These are phyloP conservation scores for Thamnidium elegans DNA, from an alignment of 192 early-diverging fungal genomes.

Conservation along the genomic window DNA sequence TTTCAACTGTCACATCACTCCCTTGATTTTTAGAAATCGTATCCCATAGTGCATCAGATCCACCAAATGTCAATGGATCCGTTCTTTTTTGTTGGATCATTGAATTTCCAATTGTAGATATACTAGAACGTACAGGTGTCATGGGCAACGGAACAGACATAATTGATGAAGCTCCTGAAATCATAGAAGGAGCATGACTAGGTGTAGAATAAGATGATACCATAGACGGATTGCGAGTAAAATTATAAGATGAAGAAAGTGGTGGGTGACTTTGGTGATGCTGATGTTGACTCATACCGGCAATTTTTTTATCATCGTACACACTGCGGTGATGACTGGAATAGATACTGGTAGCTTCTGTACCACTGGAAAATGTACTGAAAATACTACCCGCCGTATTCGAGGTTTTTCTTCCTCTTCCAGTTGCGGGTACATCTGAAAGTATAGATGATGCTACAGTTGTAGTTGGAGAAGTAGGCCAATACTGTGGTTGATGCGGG, in stretches of 20 bases:
- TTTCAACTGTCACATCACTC: constrained; percentile 28
- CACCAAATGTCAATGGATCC: constrained; percentile 31
- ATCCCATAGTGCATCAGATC: constrained; percentile 38
- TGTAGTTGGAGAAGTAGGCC: neutral
- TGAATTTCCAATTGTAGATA: neutral
- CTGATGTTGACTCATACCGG: no score
- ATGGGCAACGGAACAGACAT: neutral
- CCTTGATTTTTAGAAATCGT: constrained; percentile 29
- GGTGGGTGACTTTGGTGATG: no score
- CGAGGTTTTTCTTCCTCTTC: neutral
- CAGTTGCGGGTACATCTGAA: neutral
- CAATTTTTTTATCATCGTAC: neutral
- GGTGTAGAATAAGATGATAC: neutral
- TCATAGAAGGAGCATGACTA: neutral
- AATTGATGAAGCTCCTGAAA: neutral
- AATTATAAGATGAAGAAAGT: neutral
- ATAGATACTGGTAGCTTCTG: constrained; percentile 11
- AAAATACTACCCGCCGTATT: constrained; percentile 14
- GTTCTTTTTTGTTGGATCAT: constrained; percentile 20
- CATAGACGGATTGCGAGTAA: neutral
- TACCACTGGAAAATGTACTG: constrained; percentile 8
- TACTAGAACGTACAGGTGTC: neutral
- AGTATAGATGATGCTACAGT: neutral
- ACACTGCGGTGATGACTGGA: neutral
- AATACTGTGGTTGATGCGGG: neutral